phyloP scores from a whole-genome alignment of 2,329 filamentous ascomycete species.

The Cladosporium cucumerinum region DNA sequence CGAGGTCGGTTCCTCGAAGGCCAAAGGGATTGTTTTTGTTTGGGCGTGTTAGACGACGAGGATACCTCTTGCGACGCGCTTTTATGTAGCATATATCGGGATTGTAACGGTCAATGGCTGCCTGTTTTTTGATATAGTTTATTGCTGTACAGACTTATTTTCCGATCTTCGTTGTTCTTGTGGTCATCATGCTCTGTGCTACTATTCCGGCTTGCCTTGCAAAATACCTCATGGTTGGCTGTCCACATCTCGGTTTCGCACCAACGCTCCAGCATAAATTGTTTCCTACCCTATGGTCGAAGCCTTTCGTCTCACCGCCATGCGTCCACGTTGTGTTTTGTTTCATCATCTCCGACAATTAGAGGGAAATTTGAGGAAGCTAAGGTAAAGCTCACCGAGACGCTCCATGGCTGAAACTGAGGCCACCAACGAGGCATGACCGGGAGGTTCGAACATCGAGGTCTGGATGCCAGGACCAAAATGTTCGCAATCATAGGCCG shows the following conservation, averaged over 20 bases:
- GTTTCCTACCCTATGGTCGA: too few relatives aligned
- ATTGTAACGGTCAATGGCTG: slow-evolving; percentile 17
- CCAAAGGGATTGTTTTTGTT: background rate
- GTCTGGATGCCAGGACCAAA: too few relatives aligned
- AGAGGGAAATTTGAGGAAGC: background rate
- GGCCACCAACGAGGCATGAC: background rate
- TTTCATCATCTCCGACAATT: background rate
- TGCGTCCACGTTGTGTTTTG: background rate
- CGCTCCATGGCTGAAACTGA: background rate
- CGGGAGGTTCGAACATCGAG: too few relatives aligned
- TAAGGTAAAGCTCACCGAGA: background rate
- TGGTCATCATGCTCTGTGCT: background rate
- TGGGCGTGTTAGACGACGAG: background rate
- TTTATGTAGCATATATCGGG: slow-evolving; percentile 17
- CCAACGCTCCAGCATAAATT: background rate
- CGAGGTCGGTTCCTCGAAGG: background rate
- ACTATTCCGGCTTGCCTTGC: too few relatives aligned
- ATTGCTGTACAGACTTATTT: background rate
- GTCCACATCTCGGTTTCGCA: too few relatives aligned
- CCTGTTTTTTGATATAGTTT: background rate
- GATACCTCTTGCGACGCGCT: slow-evolving; percentile 1
- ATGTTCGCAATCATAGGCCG: too few relatives aligned
- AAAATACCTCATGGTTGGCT: too few relatives aligned
- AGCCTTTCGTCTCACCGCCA: background rate
- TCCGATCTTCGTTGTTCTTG: background rate